phyloP scores from a whole-genome alignment of 345 rosid genomes.

The Rhodomyrtus tomentosa region DNA sequence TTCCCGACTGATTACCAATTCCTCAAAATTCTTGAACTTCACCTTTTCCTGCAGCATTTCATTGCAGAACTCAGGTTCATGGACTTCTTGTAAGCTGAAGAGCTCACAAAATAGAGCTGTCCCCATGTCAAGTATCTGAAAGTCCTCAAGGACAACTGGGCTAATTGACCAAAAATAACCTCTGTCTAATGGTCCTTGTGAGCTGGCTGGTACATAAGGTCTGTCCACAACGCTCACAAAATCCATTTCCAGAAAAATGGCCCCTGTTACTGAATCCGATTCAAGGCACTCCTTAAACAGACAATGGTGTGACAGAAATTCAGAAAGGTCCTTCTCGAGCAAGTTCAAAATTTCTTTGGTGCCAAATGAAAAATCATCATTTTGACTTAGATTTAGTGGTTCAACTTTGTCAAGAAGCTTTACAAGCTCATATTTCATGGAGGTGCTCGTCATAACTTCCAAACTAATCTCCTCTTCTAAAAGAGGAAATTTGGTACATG shows the following conservation, averaged over 20 bases:
- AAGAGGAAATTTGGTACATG: slow-evolving; percentile 27
- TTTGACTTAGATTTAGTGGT: slow-evolving; percentile 13
- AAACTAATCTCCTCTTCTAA: slow-evolving; percentile 59
- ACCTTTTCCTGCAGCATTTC: slow-evolving; percentile 41
- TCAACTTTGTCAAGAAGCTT: slow-evolving; percentile 29
- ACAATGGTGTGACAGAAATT: slow-evolving; percentile 37
- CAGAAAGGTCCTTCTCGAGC: slow-evolving; percentile 19
- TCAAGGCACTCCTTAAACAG: slow-evolving; percentile 24
- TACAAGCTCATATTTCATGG: slow-evolving; percentile 34
- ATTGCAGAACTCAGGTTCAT: slow-evolving; percentile 30
- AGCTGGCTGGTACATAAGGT: slow-evolving; percentile 8
- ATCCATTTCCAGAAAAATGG: slow-evolving; percentile 24
- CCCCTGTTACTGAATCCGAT: slow-evolving; percentile 19
- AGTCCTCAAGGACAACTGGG: slow-evolving; percentile 41
- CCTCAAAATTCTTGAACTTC: slow-evolving; percentile 57
- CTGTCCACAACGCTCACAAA: slow-evolving; percentile 31
- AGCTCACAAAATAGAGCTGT: slow-evolving; percentile 27
- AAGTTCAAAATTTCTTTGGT: slow-evolving; percentile 34
- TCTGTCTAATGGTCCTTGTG: slow-evolving; percentile 10
- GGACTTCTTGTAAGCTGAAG: slow-evolving; percentile 20
- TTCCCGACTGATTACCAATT: slow-evolving; percentile 60
- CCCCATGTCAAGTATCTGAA: slow-evolving; percentile 33
- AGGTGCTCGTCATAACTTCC: slow-evolving; percentile 18
- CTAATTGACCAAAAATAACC: slow-evolving; percentile 8
- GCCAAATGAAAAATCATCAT: slow-evolving; percentile 11